A percentile compares a stretch with the other conserved stretches of the same genome.
Conservation (phyloP, 257 asterid genomes). For the Nicotiana tabacum region DNA sequence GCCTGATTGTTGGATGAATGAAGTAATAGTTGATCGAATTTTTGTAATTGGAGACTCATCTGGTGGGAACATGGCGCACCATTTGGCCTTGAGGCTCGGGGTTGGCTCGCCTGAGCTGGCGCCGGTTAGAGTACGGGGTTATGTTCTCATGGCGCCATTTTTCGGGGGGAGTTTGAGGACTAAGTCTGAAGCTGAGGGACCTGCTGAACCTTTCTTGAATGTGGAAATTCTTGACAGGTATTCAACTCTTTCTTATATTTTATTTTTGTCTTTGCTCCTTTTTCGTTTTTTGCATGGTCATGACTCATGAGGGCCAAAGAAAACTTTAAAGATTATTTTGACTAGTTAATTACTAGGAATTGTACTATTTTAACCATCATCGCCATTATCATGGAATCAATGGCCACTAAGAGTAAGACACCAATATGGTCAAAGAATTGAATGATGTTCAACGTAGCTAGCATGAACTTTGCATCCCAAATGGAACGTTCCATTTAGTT, state of each 20-base stretch:
- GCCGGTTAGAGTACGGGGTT: conserved; percentile 70
- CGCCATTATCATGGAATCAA: too few species aligned
- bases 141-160: conserved; percentile 80
- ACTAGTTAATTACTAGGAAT: too few species aligned
- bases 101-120: conserved; percentile 46
- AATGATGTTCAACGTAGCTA: too few species aligned
- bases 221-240: conserved; percentile 72
- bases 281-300: too few species aligned
- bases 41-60: conserved; percentile 75
- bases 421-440: too few species aligned
- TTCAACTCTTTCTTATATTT: neutral
- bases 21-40: conserved; percentile 42
- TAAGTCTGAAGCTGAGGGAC: conserved; percentile 65
- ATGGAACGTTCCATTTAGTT: too few species aligned
- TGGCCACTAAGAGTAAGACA: too few species aligned
- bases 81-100: conserved; percentile 64
- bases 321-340: too few species aligned
- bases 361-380: too few species aligned
- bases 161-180: conserved; percentile 74
- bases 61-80: conserved; percentile 91
- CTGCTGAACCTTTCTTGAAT: conserved; percentile 45
- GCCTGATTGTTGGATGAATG: conserved; percentile 32
- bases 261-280: too few species aligned
- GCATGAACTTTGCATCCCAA: too few species aligned
- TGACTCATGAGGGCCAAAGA: too few species aligned